Percentiles rank a stretch among this genome's conserved stretches.
phyloP scores from a whole-genome alignment of 75 land plant species.

The Cupressus sempervirens region DNA sequence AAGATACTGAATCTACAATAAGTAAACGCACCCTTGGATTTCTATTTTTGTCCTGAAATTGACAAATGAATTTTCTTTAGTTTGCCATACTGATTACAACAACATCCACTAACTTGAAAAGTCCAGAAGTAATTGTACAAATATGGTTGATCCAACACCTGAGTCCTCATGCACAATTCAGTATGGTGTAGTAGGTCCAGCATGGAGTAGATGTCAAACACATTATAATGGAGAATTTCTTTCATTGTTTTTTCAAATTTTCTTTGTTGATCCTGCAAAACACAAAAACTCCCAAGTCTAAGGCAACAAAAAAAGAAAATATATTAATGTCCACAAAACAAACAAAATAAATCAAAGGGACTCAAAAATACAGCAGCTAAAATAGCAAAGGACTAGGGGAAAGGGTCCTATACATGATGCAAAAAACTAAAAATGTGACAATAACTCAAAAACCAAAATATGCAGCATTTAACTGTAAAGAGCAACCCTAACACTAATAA shows the following conservation, averaged over 20 bases:
- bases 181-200: slow-evolving; percentile 52
- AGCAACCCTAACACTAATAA: too few species aligned
- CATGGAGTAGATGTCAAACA: slow-evolving; percentile 59
- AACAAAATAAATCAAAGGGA: too few species aligned
- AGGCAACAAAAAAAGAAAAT: background rate
- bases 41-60: slow-evolving; percentile 20
- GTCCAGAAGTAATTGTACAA: background rate
- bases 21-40: slow-evolving; percentile 38
- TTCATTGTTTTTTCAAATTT: slow-evolving; percentile 43
- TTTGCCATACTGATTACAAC: background rate
- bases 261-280: slow-evolving; percentile 25
- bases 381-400: too few species aligned
- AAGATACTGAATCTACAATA: slow-evolving; percentile 72
- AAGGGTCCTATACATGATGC: too few species aligned
- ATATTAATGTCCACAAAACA: too few species aligned
- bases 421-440: too few species aligned
- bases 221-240: slow-evolving; percentile 38
- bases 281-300: background rate
- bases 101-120: background rate
- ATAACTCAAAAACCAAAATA: too few species aligned
- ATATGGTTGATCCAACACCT: slow-evolving; percentile 24
- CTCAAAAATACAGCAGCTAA: too few species aligned
- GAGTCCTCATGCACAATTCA: slow-evolving; percentile 27
- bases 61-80: background rate
- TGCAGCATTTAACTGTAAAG: too few species aligned